Percentiles rank a stretch among this genome's conserved stretches.
Evolutionary conservation across 2,329 filamentous ascomycete species (phyloP).

Genomic region (Diaporthe helianthi): DNA sequence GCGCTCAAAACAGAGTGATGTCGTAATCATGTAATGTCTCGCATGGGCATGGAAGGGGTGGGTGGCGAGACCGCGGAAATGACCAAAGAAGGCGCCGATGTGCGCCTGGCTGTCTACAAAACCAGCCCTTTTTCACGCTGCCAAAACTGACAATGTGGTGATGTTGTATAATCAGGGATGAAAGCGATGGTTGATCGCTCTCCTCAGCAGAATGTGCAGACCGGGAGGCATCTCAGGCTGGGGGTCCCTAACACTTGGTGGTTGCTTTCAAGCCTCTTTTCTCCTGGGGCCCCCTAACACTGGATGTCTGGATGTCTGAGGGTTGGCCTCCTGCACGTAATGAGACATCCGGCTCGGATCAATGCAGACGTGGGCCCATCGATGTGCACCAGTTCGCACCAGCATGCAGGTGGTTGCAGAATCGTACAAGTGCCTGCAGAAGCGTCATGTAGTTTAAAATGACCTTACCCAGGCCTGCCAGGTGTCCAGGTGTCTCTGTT

Average conservation of each 20-base stretch:
- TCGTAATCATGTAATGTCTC: slow-evolving; percentile 6
- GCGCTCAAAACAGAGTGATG: neutral
- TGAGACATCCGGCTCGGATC: slow-evolving; percentile 24
- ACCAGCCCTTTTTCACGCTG: neutral
- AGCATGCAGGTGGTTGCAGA: slow-evolving; percentile 21
- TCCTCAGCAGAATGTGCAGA: neutral
- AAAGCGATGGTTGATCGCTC: neutral
- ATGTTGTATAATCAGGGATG: neutral
- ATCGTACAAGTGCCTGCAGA: slow-evolving; percentile 26
- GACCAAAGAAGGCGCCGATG: neutral
- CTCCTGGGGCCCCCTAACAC: too few species aligned
- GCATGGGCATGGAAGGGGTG: slow-evolving; percentile 4
- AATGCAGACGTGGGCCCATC: slow-evolving; percentile 21
- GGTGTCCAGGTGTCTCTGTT: neutral
- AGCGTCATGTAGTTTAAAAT: slow-evolving; percentile 15
- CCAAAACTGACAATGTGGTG: neutral
- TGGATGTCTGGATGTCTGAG: slow-evolving; percentile 9
- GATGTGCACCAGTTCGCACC: slow-evolving; percentile 1
- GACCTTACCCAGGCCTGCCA: slow-evolving; percentile 25
- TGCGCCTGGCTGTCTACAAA: neutral
- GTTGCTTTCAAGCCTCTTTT: neutral
- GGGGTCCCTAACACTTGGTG: neutral
- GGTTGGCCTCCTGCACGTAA: slow-evolving; percentile 15
- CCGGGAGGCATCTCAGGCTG: slow-evolving; percentile 4
- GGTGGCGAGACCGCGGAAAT: slow-evolving; percentile 13